Evolutionary conservation across 805 yeast genomes (phyloP).

Genomic region (Metschnikowia corniflorae): DNA sequence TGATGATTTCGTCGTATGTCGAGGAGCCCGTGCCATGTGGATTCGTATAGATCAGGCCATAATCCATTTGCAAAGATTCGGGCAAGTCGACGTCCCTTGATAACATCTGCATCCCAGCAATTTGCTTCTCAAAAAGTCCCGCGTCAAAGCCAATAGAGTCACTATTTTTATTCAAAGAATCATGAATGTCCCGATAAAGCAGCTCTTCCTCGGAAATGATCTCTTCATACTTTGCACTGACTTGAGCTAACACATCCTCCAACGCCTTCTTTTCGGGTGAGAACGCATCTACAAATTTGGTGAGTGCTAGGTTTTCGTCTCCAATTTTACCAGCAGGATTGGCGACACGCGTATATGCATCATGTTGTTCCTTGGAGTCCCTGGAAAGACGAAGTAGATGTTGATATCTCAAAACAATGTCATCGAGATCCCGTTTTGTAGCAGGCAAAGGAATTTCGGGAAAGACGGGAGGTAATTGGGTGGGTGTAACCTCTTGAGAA

Average conservation of each 20-base stretch:
- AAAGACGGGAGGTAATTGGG: not conserved
- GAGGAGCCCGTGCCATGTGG: slow-evolving; percentile 10
- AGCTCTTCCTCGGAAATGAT: slow-evolving; percentile 22
- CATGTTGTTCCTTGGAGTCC: slow-evolving; percentile 21
- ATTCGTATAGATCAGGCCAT: slow-evolving; percentile 18
- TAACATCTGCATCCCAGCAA: slow-evolving; percentile 59
- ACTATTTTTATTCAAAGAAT: slow-evolving; percentile 16
- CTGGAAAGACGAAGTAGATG: slow-evolving; percentile 16
- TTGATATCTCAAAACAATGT: slow-evolving; percentile 17
- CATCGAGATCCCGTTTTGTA: slow-evolving; percentile 16
- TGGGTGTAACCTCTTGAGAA: not conserved
- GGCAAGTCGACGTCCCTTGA: slow-evolving; percentile 68
- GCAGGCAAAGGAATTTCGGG: slow-evolving; percentile 13
- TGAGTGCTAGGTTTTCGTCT: slow-evolving; percentile 1
- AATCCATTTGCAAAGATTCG: slow-evolving; percentile 41
- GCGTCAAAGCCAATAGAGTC: slow-evolving; percentile 9
- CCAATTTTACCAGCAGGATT: not conserved
- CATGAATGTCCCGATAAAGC: slow-evolving; percentile 20
- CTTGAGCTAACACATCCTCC: slow-evolving; percentile 28
- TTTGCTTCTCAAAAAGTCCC: slow-evolving; percentile 49
- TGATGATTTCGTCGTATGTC: slow-evolving; percentile 20
- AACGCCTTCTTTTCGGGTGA: slow-evolving; percentile 23
- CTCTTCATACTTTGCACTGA: slow-evolving; percentile 26
- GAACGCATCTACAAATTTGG: slow-evolving; percentile 23
- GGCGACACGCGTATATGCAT: slow-evolving; percentile 9